Evolutionary conservation across 1,284 basidiomycete genomes (phyloP).

Genomic region (Apiotrichum veenhuisii): DNA sequence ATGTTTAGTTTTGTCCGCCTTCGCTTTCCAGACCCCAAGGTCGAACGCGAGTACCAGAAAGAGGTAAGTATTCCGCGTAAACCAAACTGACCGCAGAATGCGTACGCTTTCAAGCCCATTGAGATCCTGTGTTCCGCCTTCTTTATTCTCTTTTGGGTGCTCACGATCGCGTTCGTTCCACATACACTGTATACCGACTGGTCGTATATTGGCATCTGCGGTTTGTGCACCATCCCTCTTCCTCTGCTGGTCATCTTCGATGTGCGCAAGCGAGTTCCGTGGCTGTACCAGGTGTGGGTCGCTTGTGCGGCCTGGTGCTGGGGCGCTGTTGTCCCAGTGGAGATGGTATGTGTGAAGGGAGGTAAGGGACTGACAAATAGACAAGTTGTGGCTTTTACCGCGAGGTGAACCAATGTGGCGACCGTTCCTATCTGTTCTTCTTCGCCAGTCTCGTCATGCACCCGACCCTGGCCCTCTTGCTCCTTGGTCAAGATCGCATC

Average conservation of each 20-base stretch:
- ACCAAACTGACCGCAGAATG: neutral
- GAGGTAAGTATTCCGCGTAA: neutral
- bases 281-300: constrained; percentile 43
- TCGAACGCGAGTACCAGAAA: neutral
- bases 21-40: neutral
- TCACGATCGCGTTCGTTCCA: constrained; percentile 68
- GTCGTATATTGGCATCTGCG: constrained; percentile 36
- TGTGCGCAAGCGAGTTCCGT: neutral
- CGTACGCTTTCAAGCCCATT: neutral
- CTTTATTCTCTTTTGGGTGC: constrained; percentile 57
- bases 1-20: neutral
- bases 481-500: constrained; percentile 64
- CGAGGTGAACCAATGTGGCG: neutral
- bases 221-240: constrained; percentile 39
- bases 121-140: constrained; percentile 28
- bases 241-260: constrained; percentile 38
- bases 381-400: neutral
- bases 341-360: constrained; percentile 46
- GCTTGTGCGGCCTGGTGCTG: constrained; percentile 38
- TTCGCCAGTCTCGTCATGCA: constrained; percentile 50
- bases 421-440: neutral
- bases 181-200: constrained; percentile 57
- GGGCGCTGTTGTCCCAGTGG: constrained; percentile 32
- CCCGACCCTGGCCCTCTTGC: constrained; percentile 72
- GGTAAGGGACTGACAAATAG: constrained; percentile 42